phyloP scores from a whole-genome alignment of 2,329 filamentous ascomycete species.

The Stemphylium beticola region DNA sequence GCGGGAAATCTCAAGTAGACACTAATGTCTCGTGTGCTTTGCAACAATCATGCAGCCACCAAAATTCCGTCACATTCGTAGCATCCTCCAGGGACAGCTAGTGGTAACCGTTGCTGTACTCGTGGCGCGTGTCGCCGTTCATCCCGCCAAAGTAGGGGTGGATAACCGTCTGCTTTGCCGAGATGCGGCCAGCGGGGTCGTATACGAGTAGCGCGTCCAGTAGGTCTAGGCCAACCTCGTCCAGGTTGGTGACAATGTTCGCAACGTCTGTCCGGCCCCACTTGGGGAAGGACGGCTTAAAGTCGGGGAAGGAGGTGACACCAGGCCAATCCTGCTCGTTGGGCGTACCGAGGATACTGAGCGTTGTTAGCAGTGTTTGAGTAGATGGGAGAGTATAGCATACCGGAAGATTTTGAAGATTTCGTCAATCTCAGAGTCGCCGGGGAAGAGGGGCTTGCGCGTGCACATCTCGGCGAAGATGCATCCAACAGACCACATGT shows the following conservation, averaged over 20 bases:
- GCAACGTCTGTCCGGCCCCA: conserved; percentile 75
- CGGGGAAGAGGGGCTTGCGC: conserved; percentile 88
- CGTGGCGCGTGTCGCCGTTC: conserved; percentile 39
- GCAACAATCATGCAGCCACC: conserved; percentile 29
- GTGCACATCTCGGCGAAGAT: conserved; percentile 98
- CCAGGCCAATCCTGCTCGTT: conserved; percentile 84
- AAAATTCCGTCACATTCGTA: conserved; percentile 38
- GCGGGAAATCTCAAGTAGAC: conserved; percentile 19
- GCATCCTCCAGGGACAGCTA: conserved; percentile 29
- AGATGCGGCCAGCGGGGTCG: conserved; percentile 85
- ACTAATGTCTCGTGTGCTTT: conserved; percentile 9
- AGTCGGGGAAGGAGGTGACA: conserved; percentile 93
- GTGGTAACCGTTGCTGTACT: conserved; percentile 51
- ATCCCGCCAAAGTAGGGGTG: conserved; percentile 78
- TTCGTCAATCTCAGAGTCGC: conserved; percentile 91
- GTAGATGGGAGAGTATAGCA: conserved; percentile 71
- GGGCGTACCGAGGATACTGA: conserved; percentile 75
- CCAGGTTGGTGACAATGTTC: conserved; percentile 73
- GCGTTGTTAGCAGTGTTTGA: conserved; percentile 11
- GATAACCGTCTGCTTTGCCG: conserved; percentile 83
- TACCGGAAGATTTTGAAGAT: conserved; percentile 95
- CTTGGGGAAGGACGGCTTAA: conserved; percentile 90
- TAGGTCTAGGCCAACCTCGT: conserved; percentile 73
- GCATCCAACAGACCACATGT: conserved; percentile 95
- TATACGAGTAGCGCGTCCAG: conserved; percentile 78